A percentile compares a stretch with the other conserved stretches of the same genome.
phyloP scores from a whole-genome alignment of 2,329 filamentous ascomycete genomes.

The Clonostachys rhizophaga region DNA sequence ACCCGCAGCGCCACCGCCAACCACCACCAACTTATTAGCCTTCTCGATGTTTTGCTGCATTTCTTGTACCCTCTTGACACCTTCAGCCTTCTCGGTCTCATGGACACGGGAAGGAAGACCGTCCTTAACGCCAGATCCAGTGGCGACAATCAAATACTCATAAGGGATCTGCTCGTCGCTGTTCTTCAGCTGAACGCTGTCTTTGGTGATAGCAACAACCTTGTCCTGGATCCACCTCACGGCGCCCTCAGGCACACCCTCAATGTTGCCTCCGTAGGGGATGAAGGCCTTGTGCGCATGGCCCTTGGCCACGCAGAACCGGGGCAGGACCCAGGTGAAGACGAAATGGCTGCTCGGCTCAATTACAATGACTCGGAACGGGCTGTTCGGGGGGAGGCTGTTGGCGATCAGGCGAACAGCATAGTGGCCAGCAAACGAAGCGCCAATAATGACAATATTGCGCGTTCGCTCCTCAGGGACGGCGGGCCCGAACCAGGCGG shows the following conservation, averaged over 20 bases:
- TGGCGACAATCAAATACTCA: slow-evolving; percentile 53
- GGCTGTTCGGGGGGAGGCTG: slow-evolving; percentile 34
- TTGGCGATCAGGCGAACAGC: slow-evolving; percentile 34
- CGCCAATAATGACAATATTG: slow-evolving; percentile 47
- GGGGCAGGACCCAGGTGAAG: slow-evolving; percentile 47
- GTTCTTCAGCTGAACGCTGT: slow-evolving; percentile 30
- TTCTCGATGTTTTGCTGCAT: slow-evolving; percentile 40
- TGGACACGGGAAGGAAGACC: slow-evolving; percentile 43
- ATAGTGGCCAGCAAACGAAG: slow-evolving; percentile 46
- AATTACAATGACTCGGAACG: slow-evolving; percentile 43
- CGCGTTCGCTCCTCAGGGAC: neutral
- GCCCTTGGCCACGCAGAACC: slow-evolving; percentile 46
- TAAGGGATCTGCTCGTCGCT: slow-evolving; percentile 41
- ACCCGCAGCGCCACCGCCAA: slow-evolving; percentile 58
- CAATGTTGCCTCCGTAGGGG: slow-evolving; percentile 39
- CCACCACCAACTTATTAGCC: slow-evolving; percentile 38
- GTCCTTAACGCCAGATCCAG: slow-evolving; percentile 30
- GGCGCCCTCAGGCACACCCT: slow-evolving; percentile 19
- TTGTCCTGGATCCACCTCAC: slow-evolving; percentile 33
- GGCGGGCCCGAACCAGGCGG: no score
- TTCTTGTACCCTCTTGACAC: slow-evolving; percentile 21
- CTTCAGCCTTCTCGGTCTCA: slow-evolving; percentile 32
- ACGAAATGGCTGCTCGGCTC: slow-evolving; percentile 54
- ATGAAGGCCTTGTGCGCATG: slow-evolving; percentile 57
- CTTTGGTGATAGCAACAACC: slow-evolving; percentile 28